These are phyloP conservation scores for Nitzschia sp. DNA, from an alignment of 108 stramenopile species.

Conservation along the genomic window DNA sequence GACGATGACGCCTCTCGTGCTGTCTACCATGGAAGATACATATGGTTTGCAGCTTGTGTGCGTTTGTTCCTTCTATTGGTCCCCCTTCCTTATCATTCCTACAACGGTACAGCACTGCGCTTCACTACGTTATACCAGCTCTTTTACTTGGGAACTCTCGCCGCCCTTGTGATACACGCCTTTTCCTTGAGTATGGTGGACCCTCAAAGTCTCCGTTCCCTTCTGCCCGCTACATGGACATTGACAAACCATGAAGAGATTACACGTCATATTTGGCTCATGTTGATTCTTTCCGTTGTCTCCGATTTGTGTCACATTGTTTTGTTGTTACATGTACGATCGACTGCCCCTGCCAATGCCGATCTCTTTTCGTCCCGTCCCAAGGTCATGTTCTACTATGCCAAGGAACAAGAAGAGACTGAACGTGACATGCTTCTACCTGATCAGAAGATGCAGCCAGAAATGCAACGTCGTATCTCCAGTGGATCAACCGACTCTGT, in stretches of 20 bases:
- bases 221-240: conserved; percentile 24
- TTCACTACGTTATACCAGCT: conserved; percentile 53
- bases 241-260: conserved; percentile 23
- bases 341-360: conserved; percentile 60
- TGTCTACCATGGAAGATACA: conserved; percentile 43
- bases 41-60: conserved; percentile 47
- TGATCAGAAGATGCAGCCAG: neutral
- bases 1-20: conserved; percentile 11
- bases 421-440: conserved; percentile 29
- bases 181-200: conserved; percentile 57
- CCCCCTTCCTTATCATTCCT: conserved; percentile 76
- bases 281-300: conserved; percentile 52
- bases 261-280: conserved; percentile 52
- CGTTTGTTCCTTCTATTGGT: conserved; percentile 59
- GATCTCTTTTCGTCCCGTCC: conserved; percentile 35
- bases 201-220: conserved; percentile 39
- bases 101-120: conserved; percentile 63
- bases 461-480: neutral
- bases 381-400: conserved; percentile 32
- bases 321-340: conserved; percentile 76
- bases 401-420: conserved; percentile 27
- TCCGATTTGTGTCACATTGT: conserved; percentile 64
- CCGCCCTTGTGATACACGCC: conserved; percentile 58
- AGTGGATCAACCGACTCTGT: conserved; percentile 22
- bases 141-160: conserved; percentile 53